Conservation (phyloP, 2,329 filamentous ascomycete species). For the Xylariaceae sp. region DNA sequence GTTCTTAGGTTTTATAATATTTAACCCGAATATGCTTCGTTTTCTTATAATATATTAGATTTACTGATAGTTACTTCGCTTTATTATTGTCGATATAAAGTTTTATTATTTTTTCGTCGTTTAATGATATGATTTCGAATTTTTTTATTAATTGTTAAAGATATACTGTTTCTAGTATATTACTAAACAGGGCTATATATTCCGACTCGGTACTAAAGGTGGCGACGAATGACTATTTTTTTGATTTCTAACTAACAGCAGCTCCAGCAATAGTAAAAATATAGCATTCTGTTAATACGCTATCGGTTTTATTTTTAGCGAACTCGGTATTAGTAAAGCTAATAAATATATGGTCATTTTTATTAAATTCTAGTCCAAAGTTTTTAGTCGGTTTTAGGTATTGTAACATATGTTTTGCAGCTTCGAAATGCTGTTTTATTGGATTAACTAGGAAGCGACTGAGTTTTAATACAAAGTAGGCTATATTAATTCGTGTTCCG, state of each 20-base stretch:
- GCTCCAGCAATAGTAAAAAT: background rate
- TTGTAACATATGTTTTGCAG: background rate
- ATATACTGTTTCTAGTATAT: background rate
- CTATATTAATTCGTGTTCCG: background rate
- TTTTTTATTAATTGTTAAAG: background rate
- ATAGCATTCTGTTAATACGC: background rate
- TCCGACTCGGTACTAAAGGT: background rate
- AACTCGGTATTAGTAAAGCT: background rate
- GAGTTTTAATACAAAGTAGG: background rate
- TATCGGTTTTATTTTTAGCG: background rate
- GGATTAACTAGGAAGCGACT: background rate
- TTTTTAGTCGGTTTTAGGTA: background rate
- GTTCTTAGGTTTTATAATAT: background rate
- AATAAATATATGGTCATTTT: background rate
- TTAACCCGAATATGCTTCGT: background rate
- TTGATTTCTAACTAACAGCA: background rate
- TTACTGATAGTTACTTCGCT: background rate
- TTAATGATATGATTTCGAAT: background rate
- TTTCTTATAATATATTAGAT: background rate
- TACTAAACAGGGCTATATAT: background rate
- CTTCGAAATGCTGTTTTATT: background rate
- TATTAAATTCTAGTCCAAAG: background rate
- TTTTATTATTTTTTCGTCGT: background rate
- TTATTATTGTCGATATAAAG: background rate
- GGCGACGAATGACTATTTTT: background rate